Percentiles rank a stretch among this genome's conserved stretches.
Evolutionary conservation across 176 grass and related monocot genomes (phyloP).

Genomic region (Areca catechu): DNA sequence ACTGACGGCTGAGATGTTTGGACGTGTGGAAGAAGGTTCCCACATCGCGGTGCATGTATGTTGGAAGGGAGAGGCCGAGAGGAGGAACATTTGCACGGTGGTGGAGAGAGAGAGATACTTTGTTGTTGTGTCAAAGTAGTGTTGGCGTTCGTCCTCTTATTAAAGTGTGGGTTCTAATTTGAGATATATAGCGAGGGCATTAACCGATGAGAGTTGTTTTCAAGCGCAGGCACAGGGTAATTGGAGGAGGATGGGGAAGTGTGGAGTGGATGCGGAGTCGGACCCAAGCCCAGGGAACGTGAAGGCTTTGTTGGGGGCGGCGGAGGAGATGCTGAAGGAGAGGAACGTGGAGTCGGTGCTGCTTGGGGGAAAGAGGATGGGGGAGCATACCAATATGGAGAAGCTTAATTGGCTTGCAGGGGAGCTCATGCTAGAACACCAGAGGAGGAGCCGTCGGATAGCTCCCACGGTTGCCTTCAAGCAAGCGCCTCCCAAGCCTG

Average conservation of each 20-base stretch:
- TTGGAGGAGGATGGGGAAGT: conserved; percentile 39
- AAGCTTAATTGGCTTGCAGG: conserved; percentile 69
- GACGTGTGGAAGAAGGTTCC: too few relatives aligned
- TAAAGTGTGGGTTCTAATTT: too few relatives aligned
- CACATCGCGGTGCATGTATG: too few relatives aligned
- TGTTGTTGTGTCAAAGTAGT: too few relatives aligned
- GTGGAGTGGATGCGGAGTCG: conserved; percentile 48
- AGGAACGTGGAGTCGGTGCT: conserved; percentile 93
- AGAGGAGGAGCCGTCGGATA: conserved; percentile 54
- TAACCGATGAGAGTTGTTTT: background rate
- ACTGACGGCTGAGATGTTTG: too few relatives aligned
- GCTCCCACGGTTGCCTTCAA: conserved; percentile 95
- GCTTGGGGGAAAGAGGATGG: conserved; percentile 67
- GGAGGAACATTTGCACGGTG: too few relatives aligned
- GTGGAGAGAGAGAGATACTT: too few relatives aligned
- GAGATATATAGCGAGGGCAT: too few relatives aligned
- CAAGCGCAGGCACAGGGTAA: conserved; percentile 25
- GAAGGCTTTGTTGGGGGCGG: conserved; percentile 42
- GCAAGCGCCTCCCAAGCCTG: conserved; percentile 35
- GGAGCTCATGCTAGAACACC: conserved; percentile 73
- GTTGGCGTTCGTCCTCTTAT: too few relatives aligned
- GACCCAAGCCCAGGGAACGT: conserved; percentile 56
- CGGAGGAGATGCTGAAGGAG: conserved; percentile 90
- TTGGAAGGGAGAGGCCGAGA: too few relatives aligned
- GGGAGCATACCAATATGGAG: conserved; percentile 80